A percentile compares a stretch with the other conserved stretches of the same genome.
Evolutionary conservation across 805 yeast genomes (phyloP).

Genomic region (Ogataea kodamae): DNA sequence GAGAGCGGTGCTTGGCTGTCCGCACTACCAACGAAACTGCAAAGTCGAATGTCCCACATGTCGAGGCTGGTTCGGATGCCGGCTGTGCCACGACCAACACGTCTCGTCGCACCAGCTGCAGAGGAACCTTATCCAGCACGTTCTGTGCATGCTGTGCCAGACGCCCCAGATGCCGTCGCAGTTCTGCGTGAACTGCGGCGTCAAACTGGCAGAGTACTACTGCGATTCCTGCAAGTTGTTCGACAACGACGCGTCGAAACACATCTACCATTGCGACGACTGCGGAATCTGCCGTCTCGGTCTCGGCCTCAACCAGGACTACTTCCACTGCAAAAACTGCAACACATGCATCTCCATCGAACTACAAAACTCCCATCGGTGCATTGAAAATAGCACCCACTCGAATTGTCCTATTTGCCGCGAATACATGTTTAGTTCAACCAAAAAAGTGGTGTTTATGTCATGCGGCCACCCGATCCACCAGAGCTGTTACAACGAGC

Average conservation of each 20-base stretch:
- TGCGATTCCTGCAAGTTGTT: constrained; percentile 77
- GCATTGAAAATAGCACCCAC: constrained; percentile 84
- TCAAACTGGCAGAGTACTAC: constrained; percentile 67
- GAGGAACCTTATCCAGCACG: constrained; percentile 58
- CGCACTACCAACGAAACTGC: constrained; percentile 79
- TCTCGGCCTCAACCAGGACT: constrained; percentile 81
- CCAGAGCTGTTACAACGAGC: constrained; percentile 76
- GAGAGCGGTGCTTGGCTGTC: constrained; percentile 62
- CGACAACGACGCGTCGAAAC: constrained; percentile 74
- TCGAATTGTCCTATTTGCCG: constrained; percentile 92
- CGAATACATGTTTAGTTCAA: constrained; percentile 83
- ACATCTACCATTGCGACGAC: constrained; percentile 86
- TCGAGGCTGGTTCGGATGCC: constrained; percentile 70
- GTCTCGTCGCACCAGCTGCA: constrained; percentile 52
- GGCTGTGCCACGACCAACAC: constrained; percentile 78
- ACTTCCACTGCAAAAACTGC: constrained; percentile 87
- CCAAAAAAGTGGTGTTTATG: constrained; percentile 84
- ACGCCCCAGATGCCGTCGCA: constrained; percentile 72
- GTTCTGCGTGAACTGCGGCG: constrained; percentile 65
- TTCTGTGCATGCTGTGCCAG: constrained; percentile 78
- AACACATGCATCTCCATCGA: constrained; percentile 84
- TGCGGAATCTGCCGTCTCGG: constrained; percentile 95
- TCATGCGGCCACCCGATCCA: constrained; percentile 93
- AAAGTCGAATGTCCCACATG: constrained; percentile 80
- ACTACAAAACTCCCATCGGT: constrained; percentile 70